Percentiles rank a stretch among this genome's conserved stretches.
phyloP scores from a whole-genome alignment of 169 alveolate species.

The Miamiensis avidus region DNA sequence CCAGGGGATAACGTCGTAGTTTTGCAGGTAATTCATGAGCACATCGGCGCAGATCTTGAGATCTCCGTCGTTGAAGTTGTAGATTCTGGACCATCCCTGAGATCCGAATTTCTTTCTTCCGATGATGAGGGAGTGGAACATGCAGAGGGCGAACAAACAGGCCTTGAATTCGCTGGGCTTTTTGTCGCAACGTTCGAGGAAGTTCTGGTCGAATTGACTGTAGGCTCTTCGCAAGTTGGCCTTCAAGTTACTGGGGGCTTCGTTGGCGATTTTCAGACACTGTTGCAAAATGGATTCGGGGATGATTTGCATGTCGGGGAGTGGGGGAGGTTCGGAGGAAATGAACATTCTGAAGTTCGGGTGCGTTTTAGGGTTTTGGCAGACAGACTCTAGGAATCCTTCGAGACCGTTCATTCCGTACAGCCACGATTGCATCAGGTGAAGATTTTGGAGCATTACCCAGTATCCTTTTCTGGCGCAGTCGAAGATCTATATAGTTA shows the following conservation, averaged over 20 bases:
- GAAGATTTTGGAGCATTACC: constrained; percentile 95
- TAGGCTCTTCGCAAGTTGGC: constrained; percentile 92
- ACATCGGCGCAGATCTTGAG: constrained; percentile 95
- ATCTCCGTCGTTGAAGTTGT: constrained; percentile 97
- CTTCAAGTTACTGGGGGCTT: constrained; percentile 94
- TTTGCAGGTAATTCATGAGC: constrained; percentile 90
- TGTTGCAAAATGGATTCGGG: constrained; percentile 93
- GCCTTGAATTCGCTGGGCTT: constrained; percentile 94
- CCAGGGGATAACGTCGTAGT: constrained; percentile 93
- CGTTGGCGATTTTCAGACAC: constrained; percentile 93
- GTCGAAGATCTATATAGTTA: constrained; percentile 34
- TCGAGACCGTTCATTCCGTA: constrained; percentile 81
- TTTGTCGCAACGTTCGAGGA: constrained; percentile 68
- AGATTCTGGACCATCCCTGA: constrained; percentile 95
- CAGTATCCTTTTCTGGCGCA: constrained; percentile 94
- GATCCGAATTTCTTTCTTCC: constrained; percentile 97
- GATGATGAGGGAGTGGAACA: constrained; percentile 94
- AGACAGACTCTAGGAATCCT: constrained; percentile 86
- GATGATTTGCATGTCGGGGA: constrained; percentile 88
- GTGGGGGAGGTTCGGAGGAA: constrained; percentile 95
- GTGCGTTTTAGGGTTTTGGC: constrained; percentile 73
- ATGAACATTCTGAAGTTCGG: constrained; percentile 93
- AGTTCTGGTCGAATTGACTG: constrained; percentile 83
- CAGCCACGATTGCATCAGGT: constrained; percentile 95
- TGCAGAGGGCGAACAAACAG: constrained; percentile 92